Percentiles rank a stretch among this genome's conserved stretches.
These are phyloP conservation scores for Russula brevipes DNA, from an alignment of 768 basidiomycete genomes.

Conservation along the genomic window DNA sequence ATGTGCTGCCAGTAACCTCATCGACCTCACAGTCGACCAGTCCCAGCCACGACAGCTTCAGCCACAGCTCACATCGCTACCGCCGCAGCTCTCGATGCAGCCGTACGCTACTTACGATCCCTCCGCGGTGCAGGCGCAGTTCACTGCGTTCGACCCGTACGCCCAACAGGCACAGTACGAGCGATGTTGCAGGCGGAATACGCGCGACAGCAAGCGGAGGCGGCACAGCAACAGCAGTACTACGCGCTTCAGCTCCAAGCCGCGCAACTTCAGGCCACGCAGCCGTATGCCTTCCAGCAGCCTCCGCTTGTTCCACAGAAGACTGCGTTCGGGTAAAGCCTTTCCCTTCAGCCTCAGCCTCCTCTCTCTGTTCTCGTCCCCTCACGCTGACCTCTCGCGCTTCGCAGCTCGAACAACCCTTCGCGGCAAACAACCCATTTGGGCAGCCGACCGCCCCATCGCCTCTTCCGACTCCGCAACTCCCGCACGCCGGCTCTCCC, in stretches of 20 bases:
- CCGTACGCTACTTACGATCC: constrained; percentile 9
- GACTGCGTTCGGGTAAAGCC: constrained; percentile 45
- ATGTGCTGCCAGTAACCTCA: constrained; percentile 12
- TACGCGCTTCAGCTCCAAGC: constrained; percentile 49
- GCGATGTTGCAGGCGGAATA: constrained; percentile 69
- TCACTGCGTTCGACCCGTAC: constrained; percentile 84
- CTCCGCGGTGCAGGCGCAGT: constrained; percentile 33
- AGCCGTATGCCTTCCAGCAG: constrained; percentile 1
- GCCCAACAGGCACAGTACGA: constrained; percentile 87
- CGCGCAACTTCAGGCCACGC: constrained; percentile 33
- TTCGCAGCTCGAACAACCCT: constrained; percentile 20
- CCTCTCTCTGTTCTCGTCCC: neutral
- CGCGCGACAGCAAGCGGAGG: constrained; percentile 56
- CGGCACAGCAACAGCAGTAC: constrained; percentile 37
- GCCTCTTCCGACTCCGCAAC: constrained; percentile 38
- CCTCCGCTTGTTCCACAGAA: constrained; percentile 31
- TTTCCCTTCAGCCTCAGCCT: neutral
- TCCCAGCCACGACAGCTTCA: constrained; percentile 27
- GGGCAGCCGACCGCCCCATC: constrained; percentile 35
- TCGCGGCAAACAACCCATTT: constrained; percentile 65
- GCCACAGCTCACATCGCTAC: constrained; percentile 25
- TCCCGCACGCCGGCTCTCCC: constrained; percentile 20
- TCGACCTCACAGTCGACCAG: constrained; percentile 20
- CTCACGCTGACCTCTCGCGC: neutral
- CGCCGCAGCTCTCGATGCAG: constrained; percentile 18